Evolutionary conservation across 2,329 filamentous ascomycete species (phyloP).

Genomic region (Pseudogymnoascus sp.): DNA sequence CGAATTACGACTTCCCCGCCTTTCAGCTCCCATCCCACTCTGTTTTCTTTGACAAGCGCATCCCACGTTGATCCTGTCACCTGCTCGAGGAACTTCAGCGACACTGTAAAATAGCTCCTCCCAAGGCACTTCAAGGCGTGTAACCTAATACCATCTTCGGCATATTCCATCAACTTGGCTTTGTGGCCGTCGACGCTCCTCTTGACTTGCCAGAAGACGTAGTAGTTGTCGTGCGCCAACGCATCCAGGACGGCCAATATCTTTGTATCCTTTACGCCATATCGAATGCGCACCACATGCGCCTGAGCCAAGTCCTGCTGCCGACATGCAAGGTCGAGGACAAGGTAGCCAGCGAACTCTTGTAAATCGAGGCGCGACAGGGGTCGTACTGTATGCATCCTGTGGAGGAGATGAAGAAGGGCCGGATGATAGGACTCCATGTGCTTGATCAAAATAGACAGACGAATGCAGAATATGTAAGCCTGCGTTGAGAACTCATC

Average conservation of each 20-base stretch:
- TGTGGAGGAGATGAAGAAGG: conserved; percentile 68
- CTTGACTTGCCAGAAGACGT: conserved; percentile 67
- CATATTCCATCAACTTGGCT: conserved; percentile 73
- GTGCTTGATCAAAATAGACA: conserved; percentile 73
- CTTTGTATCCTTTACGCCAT: conserved; percentile 58
- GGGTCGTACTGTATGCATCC: conserved; percentile 61
- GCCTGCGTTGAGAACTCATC: conserved; percentile 82
- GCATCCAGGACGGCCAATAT: conserved; percentile 64
- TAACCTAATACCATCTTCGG: conserved; percentile 64
- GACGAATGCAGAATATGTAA: conserved; percentile 85
- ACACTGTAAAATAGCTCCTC: conserved; percentile 69
- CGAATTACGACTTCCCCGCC: conserved; percentile 71
- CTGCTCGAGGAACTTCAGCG: conserved; percentile 62
- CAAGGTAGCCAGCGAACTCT: conserved; percentile 73
- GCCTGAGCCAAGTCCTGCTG: conserved; percentile 69
- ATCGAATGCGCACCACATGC: conserved; percentile 56
- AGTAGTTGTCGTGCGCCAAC: conserved; percentile 76
- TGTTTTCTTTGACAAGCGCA: conserved; percentile 58
- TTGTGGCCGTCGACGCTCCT: conserved; percentile 73
- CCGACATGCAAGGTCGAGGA: conserved; percentile 85
- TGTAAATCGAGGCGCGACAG: conserved; percentile 67
- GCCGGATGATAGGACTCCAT: conserved; percentile 88
- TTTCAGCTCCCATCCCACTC: conserved; percentile 80
- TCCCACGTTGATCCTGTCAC: conserved; percentile 66
- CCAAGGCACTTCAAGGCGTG: conserved; percentile 85